Evolutionary conservation across 2,329 filamentous ascomycete genomes (phyloP).

Genomic region (Fusarium xylarioides): DNA sequence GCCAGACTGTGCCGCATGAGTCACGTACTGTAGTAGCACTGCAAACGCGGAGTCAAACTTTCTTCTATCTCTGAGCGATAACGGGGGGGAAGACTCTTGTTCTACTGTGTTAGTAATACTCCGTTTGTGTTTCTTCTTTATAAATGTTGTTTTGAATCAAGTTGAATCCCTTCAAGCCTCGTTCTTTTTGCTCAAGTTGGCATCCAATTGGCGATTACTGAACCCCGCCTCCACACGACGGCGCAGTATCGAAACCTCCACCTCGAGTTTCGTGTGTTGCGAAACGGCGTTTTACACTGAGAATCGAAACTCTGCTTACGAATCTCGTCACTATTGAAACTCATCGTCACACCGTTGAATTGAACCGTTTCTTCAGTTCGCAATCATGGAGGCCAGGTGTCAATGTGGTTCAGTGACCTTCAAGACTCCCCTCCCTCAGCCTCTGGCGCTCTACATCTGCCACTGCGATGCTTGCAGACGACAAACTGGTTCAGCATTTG

Average conservation of each 20-base stretch:
- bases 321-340: not conserved
- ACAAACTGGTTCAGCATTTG: conserved; percentile 73
- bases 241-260: not conserved
- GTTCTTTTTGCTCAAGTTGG: not conserved
- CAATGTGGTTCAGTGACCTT: conserved; percentile 73
- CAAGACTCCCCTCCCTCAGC: conserved; percentile 66
- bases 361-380: not conserved
- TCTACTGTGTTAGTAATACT: not conserved
- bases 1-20: conserved; percentile 38
- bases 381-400: conserved; percentile 66
- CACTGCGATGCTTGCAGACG: conserved; percentile 74
- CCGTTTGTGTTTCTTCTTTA: not conserved
- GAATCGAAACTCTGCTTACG: not conserved
- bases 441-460: conserved; percentile 74
- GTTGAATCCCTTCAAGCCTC: not conserved
- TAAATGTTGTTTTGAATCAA: not conserved
- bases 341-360: not conserved
- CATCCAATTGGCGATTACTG: conserved; percentile 13
- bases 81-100: not conserved
- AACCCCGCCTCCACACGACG: conserved; percentile 20
- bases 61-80: conserved; percentile 18
- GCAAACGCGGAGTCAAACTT: conserved; percentile 10
- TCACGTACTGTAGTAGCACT: conserved; percentile 31
- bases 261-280: not conserved
- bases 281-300: not conserved